Base-by-base conservation (phyloP, 805 yeast genomes). In the Clavispora asparagi region DNA sequence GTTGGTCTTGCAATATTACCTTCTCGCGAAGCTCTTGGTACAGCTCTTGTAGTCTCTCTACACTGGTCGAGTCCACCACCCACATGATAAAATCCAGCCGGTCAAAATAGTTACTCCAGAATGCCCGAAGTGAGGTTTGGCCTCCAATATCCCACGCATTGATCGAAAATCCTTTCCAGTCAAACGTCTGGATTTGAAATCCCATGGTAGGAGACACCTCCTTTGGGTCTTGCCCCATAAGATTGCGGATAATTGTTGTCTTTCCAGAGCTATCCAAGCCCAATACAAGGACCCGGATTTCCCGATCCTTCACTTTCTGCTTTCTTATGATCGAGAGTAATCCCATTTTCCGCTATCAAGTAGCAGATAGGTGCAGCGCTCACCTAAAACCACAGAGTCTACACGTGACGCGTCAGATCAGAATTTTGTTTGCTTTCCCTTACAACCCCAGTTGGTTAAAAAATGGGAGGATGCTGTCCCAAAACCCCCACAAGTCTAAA, bases 231-330 rank as follows among this genome's bases (percentile, higher is more conserved):
- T 74, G 68, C 25, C 71, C 51, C 65, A 85, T 69, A 13, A 87
- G 59, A 16, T 70, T 60, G 47, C 82, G 81, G 19, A 90, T 83
- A 2, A 92, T 77, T 0, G 97, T 87, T 2, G 97, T 86, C 62
- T 91, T 91, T 2, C 98, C 98, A 0, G 96, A 79, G 62, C 88
- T 89, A 60, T 91, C 98, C 4, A 91, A 76, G 0, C 98, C 98
- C 11, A 91, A 74, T 47, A 87, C 73, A 19, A 92, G 70, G 25
- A 89, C 76, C 19, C 97, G 70, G 30, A 87, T 66, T 62, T 90
- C 96, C 45, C 74, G 72, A 54, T 88, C 96, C 62, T 87, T 89
- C 36, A 79, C 70, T 66, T 88, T 85, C 59, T 88, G 96, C 60
- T 89, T 90, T 56, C 83, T 76, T 46, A 91, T 85, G 27, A 89